A percentile compares a stretch with the other conserved stretches of the same genome.
Evolutionary conservation across 2,329 filamentous ascomycete species (phyloP).

Genomic region (Ceratocystis huliohia): DNA sequence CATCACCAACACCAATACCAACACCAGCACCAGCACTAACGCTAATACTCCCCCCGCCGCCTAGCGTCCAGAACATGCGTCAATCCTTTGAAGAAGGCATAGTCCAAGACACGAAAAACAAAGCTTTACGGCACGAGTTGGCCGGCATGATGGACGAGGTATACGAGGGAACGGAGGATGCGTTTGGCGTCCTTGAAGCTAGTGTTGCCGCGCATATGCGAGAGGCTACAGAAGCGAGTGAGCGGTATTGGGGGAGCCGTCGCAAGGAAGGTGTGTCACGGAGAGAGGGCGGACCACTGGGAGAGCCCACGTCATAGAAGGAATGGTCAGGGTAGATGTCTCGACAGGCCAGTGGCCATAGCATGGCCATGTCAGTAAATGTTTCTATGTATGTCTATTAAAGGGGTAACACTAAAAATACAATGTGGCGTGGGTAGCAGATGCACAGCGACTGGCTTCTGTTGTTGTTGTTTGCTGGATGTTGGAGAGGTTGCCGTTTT

Average conservation of each 20-base stretch:
- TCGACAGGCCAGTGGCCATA: not conserved
- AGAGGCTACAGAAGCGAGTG: not conserved
- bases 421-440: not conserved
- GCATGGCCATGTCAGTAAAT: not conserved
- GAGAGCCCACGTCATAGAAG: too few species aligned
- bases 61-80: not conserved
- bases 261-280: too few species aligned
- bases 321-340: not conserved
- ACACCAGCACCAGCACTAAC: too few species aligned
- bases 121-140: not conserved
- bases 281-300: too few species aligned
- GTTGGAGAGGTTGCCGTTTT: not conserved
- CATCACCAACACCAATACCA: too few species aligned
- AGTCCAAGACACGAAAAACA: not conserved
- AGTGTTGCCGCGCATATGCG: not conserved
- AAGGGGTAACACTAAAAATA: conserved; percentile 6
- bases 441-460: not conserved
- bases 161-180: not conserved
- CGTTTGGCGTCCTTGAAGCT: not conserved
- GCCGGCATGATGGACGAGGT: not conserved
- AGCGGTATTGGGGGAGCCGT: not conserved
- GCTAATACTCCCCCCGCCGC: not conserved
- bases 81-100: not conserved
- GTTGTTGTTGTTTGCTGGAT: not conserved
- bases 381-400: not conserved